A percentile compares a stretch with the other conserved stretches of the same genome.
These are phyloP conservation scores for Beauveria sp. DNA, from an alignment of 2,329 filamentous ascomycete species.

Conservation along the genomic window DNA sequence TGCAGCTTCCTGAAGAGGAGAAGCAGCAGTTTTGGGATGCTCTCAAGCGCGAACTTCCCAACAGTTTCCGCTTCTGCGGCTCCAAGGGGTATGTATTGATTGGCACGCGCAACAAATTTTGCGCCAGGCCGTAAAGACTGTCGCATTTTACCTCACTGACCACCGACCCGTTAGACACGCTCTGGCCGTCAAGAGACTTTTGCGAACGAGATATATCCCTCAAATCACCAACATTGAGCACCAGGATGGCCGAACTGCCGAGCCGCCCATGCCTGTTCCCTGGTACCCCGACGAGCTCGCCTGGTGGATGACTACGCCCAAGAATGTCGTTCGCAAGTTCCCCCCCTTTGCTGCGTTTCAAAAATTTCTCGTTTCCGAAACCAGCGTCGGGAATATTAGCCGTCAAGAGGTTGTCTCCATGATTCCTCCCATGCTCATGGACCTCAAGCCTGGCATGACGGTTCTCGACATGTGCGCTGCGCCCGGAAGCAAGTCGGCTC, in stretches of 20 bases:
- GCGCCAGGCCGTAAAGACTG: not conserved
- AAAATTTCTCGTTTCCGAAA: conserved; percentile 96
- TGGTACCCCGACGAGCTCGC: conserved; percentile 96
- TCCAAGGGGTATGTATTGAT: conserved; percentile 64
- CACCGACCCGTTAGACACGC: conserved; percentile 57
- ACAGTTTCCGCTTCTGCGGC: conserved; percentile 95
- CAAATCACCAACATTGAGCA: conserved; percentile 79
- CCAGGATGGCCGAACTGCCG: conserved; percentile 72
- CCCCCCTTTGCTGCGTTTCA: conserved; percentile 92
- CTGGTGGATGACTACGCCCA: conserved; percentile 97
- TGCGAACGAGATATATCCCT: conserved; percentile 84
- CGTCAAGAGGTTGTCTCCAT: conserved; percentile 97
- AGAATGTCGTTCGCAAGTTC: conserved; percentile 90
- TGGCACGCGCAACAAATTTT: not conserved
- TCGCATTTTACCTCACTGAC: not conserved
- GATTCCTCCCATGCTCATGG: conserved; percentile 93
- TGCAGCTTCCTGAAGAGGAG: conserved; percentile 72
- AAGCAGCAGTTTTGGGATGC: conserved; percentile 75
- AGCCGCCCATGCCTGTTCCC: conserved; percentile 70
- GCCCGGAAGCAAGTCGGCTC: conserved; percentile 92
- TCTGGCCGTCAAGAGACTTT: conserved; percentile 80
- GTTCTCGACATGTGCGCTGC: conserved; percentile 95
- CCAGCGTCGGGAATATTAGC: conserved; percentile 93
- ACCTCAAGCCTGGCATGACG: conserved; percentile 83
- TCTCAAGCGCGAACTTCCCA: conserved; percentile 78